These are phyloP conservation scores for Pezicula rhizophila DNA, from an alignment of 2,329 filamentous ascomycete species.

Conservation along the genomic window DNA sequence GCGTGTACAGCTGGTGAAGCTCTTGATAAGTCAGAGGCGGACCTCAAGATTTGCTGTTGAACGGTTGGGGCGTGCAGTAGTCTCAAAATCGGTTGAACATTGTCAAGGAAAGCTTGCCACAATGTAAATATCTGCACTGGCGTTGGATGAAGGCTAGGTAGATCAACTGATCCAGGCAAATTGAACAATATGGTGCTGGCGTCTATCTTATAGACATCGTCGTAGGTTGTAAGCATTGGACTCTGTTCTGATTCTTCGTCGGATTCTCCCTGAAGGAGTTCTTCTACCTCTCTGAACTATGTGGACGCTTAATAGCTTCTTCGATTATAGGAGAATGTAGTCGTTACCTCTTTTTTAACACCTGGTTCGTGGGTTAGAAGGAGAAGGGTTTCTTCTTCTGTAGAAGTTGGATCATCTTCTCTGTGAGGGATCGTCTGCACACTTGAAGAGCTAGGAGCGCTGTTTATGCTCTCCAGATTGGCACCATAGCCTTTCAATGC, in stretches of 20 bases:
- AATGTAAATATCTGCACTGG: conserved; percentile 56
- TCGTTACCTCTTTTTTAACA: conserved; percentile 1
- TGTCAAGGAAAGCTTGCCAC: conserved; percentile 66
- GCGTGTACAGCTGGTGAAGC: conserved; percentile 49
- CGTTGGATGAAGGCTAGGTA: conserved; percentile 47
- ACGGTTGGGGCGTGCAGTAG: conserved; percentile 61
- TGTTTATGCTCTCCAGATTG: conserved; percentile 21
- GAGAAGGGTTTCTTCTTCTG: conserved; percentile 6
- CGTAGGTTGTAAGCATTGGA: conserved; percentile 22
- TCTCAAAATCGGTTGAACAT: conserved; percentile 64
- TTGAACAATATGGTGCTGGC: conserved; percentile 42
- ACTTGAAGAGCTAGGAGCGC: neutral
- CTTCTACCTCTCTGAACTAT: conserved; percentile 25
- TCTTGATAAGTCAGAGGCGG: conserved; percentile 44
- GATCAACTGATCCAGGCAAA: conserved; percentile 27
- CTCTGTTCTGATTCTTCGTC: conserved; percentile 18
- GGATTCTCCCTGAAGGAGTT: conserved; percentile 27
- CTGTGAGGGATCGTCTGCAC: neutral
- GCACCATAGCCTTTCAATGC: conserved; percentile 17
- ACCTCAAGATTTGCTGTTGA: conserved; percentile 58
- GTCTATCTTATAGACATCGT: conserved; percentile 14
- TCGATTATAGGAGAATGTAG: too few species aligned
- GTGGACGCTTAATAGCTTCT: neutral
- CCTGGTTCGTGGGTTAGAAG: neutral
- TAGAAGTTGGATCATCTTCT: conserved; percentile 7